Evolutionary conservation across 2,329 filamentous ascomycete species (phyloP).

Genomic region (Penicillium olsonii): DNA sequence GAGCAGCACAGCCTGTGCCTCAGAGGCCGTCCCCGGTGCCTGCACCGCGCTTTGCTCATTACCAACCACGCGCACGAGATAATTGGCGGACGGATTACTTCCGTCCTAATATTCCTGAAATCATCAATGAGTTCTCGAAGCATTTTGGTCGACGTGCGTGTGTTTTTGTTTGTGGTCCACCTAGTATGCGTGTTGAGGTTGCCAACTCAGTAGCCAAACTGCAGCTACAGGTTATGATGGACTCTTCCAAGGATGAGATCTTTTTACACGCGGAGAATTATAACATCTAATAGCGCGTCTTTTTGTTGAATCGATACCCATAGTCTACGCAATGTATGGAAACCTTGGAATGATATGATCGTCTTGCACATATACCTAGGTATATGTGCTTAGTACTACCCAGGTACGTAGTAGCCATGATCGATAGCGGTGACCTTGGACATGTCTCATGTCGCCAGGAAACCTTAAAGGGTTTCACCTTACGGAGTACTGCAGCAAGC

Average conservation of each 20-base stretch:
- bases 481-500: no score
- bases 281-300: constrained; percentile 63
- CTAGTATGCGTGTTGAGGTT: constrained; percentile 83
- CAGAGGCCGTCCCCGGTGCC: constrained; percentile 78
- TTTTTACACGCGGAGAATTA: constrained; percentile 96
- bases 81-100: constrained; percentile 94
- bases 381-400: no score
- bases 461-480: no score
- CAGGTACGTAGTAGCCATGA: no score
- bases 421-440: no score
- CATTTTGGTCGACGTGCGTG: constrained; percentile 81
- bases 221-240: constrained; percentile 80
- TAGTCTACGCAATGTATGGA: constrained; percentile 1
- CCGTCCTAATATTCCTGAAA: constrained; percentile 81
- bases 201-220: constrained; percentile 80
- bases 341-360: no score
- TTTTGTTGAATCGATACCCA: constrained; percentile 20
- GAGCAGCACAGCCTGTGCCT: constrained; percentile 79
- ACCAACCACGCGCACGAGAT: constrained; percentile 56
- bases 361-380: no score
- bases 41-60: constrained; percentile 85
- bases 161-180: constrained; percentile 90
- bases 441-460: no score
- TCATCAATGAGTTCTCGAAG: constrained; percentile 78
- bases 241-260: constrained; percentile 79